Percentiles rank a stretch among this genome's conserved stretches.
phyloP scores from a whole-genome alignment of 306 rosid genomes.

The Lathyrus sativus region DNA sequence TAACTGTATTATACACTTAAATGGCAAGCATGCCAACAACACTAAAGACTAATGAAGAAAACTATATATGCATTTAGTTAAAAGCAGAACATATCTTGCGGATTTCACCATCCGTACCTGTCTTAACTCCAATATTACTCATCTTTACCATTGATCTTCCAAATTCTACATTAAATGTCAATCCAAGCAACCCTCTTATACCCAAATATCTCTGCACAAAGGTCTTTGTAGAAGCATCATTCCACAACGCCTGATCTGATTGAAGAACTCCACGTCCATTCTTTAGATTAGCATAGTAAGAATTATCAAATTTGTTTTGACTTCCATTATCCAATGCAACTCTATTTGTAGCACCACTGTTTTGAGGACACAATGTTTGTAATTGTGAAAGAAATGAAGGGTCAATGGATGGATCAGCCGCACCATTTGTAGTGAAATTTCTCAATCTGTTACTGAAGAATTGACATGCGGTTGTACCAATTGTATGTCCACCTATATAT shows the following conservation, averaged over 20 bases:
- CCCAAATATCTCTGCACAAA: constrained; percentile 51
- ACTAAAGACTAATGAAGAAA: neutral
- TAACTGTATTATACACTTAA: constrained; percentile 10
- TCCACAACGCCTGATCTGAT: constrained; percentile 64
- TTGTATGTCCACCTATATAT: constrained; percentile 62
- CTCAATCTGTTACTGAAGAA: constrained; percentile 53
- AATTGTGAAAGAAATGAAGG: constrained; percentile 51
- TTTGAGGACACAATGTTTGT: constrained; percentile 54
- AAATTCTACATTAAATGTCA: constrained; percentile 53
- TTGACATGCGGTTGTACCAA: constrained; percentile 59
- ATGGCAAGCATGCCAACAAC: neutral
- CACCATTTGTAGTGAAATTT: constrained; percentile 52
- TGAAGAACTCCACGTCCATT: constrained; percentile 54
- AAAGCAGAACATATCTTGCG: constrained; percentile 58
- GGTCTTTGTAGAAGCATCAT: constrained; percentile 52
- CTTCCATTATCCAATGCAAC: constrained; percentile 55
- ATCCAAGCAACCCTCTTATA: constrained; percentile 35
- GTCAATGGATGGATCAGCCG: constrained; percentile 54
- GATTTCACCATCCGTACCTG: constrained; percentile 54
- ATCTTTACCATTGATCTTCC: constrained; percentile 68
- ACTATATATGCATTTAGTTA: constrained; percentile 26
- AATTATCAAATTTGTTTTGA: constrained; percentile 41
- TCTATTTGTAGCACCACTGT: constrained; percentile 39
- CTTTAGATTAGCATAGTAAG: constrained; percentile 49
- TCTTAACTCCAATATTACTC: constrained; percentile 60